Conservation (phyloP, 108 stramenopile species). For the Cyclotella atomus region DNA sequence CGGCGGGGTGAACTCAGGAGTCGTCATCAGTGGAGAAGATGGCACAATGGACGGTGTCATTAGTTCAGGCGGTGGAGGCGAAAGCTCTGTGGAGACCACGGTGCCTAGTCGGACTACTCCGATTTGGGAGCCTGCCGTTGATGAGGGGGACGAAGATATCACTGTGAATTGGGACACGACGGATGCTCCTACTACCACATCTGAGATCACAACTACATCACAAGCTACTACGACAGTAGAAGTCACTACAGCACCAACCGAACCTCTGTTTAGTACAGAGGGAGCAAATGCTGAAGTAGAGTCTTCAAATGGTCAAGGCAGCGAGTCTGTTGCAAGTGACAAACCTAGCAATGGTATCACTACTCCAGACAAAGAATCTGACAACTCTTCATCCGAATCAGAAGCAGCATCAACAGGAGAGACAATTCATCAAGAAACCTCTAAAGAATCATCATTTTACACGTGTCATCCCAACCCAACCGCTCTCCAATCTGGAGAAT, state of each 20-base stretch:
- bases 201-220: no score
- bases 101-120: not conserved
- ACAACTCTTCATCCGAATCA: not conserved
- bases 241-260: not conserved
- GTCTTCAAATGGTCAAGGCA: not conserved
- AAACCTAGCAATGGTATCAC: not conserved
- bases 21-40: not conserved
- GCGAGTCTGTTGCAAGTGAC: not conserved
- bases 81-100: not conserved
- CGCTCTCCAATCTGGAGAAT: not conserved
- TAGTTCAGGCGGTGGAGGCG: not conserved
- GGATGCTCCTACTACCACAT: not conserved
- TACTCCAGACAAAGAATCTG: not conserved
- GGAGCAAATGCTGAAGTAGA: not conserved
- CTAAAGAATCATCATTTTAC: constrained; percentile 1
- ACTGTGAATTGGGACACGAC: no score
- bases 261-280: not conserved
- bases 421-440: not conserved
- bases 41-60: not conserved
- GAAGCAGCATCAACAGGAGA: no score
- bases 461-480: constrained; percentile 18
- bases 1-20: not conserved
- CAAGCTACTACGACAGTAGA: no score
- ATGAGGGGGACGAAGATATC: no score
- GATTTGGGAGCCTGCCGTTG: not conserved